phyloP scores from a whole-genome alignment of 805 yeast species.

The Candida tibetensis region DNA sequence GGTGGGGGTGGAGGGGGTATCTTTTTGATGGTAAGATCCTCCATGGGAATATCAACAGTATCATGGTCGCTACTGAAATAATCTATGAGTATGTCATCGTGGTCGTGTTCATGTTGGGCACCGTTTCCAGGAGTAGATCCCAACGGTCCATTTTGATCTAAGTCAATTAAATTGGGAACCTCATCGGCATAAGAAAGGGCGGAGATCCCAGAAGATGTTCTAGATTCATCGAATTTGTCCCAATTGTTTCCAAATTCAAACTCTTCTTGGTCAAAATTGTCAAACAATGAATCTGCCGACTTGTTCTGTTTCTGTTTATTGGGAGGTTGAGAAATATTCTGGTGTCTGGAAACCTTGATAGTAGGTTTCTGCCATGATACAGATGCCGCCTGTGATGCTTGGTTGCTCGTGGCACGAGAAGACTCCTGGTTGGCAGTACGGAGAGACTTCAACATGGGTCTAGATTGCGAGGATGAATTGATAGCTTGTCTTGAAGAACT shows the following conservation, averaged over 20 bases:
- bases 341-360: not conserved
- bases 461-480: conserved; percentile 2
- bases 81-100: conserved; percentile 7
- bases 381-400: conserved; percentile 31
- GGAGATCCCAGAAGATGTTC: conserved; percentile 7
- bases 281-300: conserved; percentile 23
- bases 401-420: conserved; percentile 12
- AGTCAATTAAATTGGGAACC: conserved; percentile 65
- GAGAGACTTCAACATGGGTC: conserved; percentile 33
- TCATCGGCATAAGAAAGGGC: conserved; percentile 5
- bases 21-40: conserved; percentile 21
- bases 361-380: conserved; percentile 27
- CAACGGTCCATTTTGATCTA: conserved; percentile 56
- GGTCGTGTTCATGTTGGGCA: conserved; percentile 3
- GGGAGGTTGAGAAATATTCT: not conserved
- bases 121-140: too few species aligned
- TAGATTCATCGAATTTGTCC: conserved; percentile 5
- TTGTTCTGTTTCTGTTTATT: conserved; percentile 2
- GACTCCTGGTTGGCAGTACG: conserved; percentile 12
- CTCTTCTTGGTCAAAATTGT: conserved; percentile 40
- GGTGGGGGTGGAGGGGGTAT: conserved; percentile 17
- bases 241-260: conserved; percentile 6
- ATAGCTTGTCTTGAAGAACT: conserved; percentile 3
- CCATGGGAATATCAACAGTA: conserved; percentile 16
- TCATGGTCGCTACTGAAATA: conserved; percentile 5